phyloP scores from a whole-genome alignment of 345 rosid species.

The Stellera chamaejasme region DNA sequence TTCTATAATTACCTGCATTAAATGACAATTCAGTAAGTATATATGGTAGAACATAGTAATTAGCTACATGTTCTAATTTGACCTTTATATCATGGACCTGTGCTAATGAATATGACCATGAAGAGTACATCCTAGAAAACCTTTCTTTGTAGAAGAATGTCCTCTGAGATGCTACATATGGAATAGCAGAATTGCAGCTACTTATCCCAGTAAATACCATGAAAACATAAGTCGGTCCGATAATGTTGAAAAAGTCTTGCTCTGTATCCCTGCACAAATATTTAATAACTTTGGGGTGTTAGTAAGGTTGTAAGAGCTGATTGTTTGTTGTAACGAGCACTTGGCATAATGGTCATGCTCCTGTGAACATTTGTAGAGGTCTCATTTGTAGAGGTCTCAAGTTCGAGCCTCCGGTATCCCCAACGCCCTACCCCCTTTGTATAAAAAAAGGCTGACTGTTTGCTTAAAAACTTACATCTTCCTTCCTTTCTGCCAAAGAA shows the following conservation, averaged over 20 bases:
- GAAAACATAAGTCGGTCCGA: constrained; percentile 36
- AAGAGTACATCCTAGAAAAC: constrained; percentile 52
- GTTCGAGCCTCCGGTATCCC: too few relatives aligned
- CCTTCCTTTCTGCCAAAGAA: constrained; percentile 45
- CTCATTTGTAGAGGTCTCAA: too few relatives aligned
- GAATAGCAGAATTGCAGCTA: constrained; percentile 35
- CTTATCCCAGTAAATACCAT: constrained; percentile 28
- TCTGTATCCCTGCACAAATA: constrained; percentile 27
- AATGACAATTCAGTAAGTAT: neutral
- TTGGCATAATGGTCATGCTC: too few relatives aligned
- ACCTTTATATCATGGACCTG: constrained; percentile 29
- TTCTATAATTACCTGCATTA: constrained; percentile 29
- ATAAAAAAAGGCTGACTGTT: too few relatives aligned
- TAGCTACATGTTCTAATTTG: neutral
- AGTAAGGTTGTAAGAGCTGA: too few relatives aligned
- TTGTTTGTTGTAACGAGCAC: too few relatives aligned
- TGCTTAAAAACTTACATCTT: constrained; percentile 28
- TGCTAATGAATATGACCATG: constrained; percentile 50
- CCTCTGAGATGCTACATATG: constrained; percentile 35
- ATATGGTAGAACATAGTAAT: neutral
- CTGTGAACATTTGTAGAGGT: too few relatives aligned
- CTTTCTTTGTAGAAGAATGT: constrained; percentile 48
- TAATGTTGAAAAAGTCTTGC: constrained; percentile 43
- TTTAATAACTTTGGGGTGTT: too few relatives aligned
- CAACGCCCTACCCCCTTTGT: too few relatives aligned